phyloP scores from a whole-genome alignment of 257 asterid genomes.

The Phtheirospermum japonicum region DNA sequence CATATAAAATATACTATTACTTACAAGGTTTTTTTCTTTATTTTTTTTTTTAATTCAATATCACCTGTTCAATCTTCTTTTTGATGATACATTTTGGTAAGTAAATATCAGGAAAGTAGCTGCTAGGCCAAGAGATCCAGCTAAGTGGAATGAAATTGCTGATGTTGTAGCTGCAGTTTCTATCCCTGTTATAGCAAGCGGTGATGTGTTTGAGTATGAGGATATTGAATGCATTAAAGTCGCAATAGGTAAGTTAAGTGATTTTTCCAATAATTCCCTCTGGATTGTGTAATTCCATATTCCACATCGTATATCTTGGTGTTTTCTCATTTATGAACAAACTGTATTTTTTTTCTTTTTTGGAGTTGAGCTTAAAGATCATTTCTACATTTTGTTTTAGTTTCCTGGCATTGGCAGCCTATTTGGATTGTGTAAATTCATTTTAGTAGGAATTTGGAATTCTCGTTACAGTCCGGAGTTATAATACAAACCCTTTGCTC shows the following conservation, averaged over 20 bases:
- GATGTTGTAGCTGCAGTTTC: conserved; percentile 85
- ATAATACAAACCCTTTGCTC: too few species aligned
- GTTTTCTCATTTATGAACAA: too few species aligned
- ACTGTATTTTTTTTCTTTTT: too few species aligned
- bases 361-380: too few species aligned
- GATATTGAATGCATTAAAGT: conserved; percentile 71
- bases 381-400: too few species aligned
- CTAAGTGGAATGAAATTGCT: conserved; percentile 88
- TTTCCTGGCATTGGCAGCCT: too few species aligned
- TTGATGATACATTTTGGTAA: conserved; percentile 16
- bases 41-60: conserved; percentile 19
- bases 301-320: too few species aligned
- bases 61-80: conserved; percentile 6
- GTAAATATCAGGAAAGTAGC: conserved; percentile 63
- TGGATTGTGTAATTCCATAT: too few species aligned
- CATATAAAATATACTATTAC: neutral
- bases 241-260: conserved; percentile 63
- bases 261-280: conserved; percentile 1
- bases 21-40: conserved; percentile 17
- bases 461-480: too few species aligned
- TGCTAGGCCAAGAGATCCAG: conserved; percentile 98
- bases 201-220: conserved; percentile 84
- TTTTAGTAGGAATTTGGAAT: too few species aligned
- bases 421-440: too few species aligned
- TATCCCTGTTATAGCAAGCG: conserved; percentile 92